Evolutionary conservation across 176 grass and related monocot genomes (phyloP), one percentile per base, ranked within the genome.

Genomic region (Microstegium vimineum): DNA sequence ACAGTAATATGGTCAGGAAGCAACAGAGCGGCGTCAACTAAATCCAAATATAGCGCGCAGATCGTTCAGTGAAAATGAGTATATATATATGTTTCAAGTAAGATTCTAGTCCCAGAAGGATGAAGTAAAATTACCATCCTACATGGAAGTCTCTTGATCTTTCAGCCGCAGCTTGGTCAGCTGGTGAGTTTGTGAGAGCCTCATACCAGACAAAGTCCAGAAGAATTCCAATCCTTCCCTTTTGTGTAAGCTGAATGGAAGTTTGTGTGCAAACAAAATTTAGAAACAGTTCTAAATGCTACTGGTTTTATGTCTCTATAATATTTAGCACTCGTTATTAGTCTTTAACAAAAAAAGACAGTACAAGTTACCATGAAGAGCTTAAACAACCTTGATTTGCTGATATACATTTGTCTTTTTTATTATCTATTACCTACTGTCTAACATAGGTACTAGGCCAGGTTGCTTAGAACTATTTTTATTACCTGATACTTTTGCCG

Each of bases 161-260:
- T 75, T 90, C 69, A 78, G 88, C 88, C 0, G 91, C 88, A 59
- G 69, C 82, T 66, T 86, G 69, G 81, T 94, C 91, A 26, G 76
- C 86, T 4, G 37, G 20, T 18, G 86, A 88, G 57, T 86, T 43
- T 10, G 74, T 88, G 36, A 79, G 85, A 45, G 77, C 51, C 36
- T 94, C 92, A 57, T 94, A 94, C 91, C 91, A 94, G 5, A 87
- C 89, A 60, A 94, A 94, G 33, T 94, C 91, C 18, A 94, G 49
- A 16, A 94, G 68, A 69, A 94, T 88, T 30, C 88, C 91, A 75
- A 90, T 83, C 79, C 51, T 88, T 6, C 88, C 88, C 31, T 81
- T 88, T 37, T 94, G 88, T 40, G 23, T 26, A 42, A 30, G 17
- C 88, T 90, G 85, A 26, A 72, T 25, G 36, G 27, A 25, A 79